phyloP scores from a whole-genome alignment of 2,329 filamentous ascomycete genomes.

The Colletotrichum orbiculare region DNA sequence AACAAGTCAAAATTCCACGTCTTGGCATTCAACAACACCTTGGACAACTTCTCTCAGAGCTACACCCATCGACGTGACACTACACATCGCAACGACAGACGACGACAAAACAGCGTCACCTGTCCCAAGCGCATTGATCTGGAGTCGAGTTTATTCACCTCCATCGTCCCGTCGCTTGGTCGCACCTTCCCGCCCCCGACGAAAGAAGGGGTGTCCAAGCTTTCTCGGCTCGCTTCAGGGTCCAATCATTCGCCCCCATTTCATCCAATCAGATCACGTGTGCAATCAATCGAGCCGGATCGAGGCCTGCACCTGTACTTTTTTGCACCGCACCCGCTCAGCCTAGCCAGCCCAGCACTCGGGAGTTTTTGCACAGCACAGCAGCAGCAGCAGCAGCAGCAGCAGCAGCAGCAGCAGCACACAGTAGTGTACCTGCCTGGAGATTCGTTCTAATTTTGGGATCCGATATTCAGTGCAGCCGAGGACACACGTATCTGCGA shows the following conservation, averaged over 20 bases:
- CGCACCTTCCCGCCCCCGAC: not conserved
- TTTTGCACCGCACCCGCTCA: too few species aligned
- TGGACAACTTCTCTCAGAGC: too few species aligned
- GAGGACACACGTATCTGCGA: too few species aligned
- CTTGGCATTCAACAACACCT: not conserved
- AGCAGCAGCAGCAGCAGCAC: too few species aligned
- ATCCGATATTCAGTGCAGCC: too few species aligned
- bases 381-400: too few species aligned
- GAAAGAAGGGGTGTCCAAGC: conserved; percentile 18
- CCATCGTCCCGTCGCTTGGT: conserved; percentile 8
- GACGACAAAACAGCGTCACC: too few species aligned
- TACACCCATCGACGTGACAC: too few species aligned
- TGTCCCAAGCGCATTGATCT: not conserved
- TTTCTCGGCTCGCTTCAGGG: conserved; percentile 9
- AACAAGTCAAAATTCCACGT: not conserved
- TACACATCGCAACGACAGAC: too few species aligned
- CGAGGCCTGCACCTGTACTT: conserved; percentile 7
- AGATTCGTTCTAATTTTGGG: too few species aligned
- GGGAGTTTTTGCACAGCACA: conserved; percentile 14
- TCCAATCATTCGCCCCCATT: conserved; percentile 17
- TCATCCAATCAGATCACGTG: conserved; percentile 19
- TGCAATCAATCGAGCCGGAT: not conserved
- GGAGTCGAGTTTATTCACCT: conserved; percentile 27
- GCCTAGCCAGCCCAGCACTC: too few species aligned
- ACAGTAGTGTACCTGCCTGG: too few species aligned